Conservation (phyloP, 1,139 yeast species). For the Magnusiomyces suaveolens region DNA sequence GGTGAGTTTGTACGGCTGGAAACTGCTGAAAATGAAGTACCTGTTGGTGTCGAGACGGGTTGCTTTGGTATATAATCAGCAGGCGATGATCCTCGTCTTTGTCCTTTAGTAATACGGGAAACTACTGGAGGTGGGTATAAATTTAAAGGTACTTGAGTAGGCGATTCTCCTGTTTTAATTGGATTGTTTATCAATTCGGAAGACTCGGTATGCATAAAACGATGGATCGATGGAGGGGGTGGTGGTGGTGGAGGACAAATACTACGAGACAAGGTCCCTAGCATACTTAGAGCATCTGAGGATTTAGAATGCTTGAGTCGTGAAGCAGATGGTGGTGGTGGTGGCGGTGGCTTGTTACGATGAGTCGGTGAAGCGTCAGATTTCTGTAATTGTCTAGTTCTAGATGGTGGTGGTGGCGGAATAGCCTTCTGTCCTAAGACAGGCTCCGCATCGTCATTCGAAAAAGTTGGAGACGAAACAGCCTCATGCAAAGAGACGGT, state of each 20-base stretch:
- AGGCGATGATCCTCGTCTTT: background rate
- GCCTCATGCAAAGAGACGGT: background rate
- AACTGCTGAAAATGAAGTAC: background rate
- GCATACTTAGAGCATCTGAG: background rate
- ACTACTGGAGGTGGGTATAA: no score
- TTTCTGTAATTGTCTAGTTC: background rate
- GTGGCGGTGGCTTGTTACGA: slow-evolving; percentile 1
- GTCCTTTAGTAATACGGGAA: no score
- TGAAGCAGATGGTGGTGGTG: slow-evolving; percentile 3
- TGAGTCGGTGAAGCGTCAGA: background rate
- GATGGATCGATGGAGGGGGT: background rate
- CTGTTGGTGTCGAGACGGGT: background rate
- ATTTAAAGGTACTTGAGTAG: background rate
- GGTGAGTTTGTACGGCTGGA: background rate
- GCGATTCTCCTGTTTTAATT: background rate
- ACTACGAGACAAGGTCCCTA: background rate
- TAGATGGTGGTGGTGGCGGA: background rate
- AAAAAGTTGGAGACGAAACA: background rate
- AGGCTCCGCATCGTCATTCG: background rate
- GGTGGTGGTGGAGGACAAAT: background rate
- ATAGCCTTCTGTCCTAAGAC: background rate
- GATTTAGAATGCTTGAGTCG: slow-evolving; percentile 3
- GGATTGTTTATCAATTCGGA: background rate
- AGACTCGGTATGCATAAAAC: background rate
- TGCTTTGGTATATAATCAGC: background rate